Base-by-base conservation (phyloP, 83 land plant genomes). In the Thuja plicata region DNA sequence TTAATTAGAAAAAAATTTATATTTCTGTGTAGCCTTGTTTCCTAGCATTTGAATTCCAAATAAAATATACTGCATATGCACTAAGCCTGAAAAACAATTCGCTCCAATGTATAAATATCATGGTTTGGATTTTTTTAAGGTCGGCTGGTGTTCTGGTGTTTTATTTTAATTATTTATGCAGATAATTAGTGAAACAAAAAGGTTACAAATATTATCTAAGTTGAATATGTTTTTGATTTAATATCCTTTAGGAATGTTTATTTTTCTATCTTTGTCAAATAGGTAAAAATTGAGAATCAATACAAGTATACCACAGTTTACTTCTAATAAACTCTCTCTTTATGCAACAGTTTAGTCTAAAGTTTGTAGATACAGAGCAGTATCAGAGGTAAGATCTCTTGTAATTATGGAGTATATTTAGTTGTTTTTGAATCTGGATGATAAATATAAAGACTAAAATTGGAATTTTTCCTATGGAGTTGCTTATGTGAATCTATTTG, bases 291-390 rank as follows among this genome's bases (percentile, higher is more conserved):
- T 35, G 46, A 80, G 27, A 80, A 80, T 80, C 21, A 80, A 80
- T 80, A 80, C 30, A 17, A 66, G 71, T 6, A 38, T 41, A 24
- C 12, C 83, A 41, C 48, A 40, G 11, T 80, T 41, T 21, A 10
- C 41, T 40, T 80, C 41, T 80, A 80, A 80, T 24, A 40, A 2
- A 80, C 45, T 80, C 41, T 80, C 83, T 80, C 41, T 40, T 27
- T 80, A 41, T 80, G 83, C 60, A 94, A 97, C 97, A 97, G 99
- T 88, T 97, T 55, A 84, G 86, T 80, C 80, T 96, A 93, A 94
- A 94, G 89, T 97, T 97, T 85, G 92, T 97, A 55, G 99, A 98
- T 79, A 98, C 99, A 45, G 97, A 94, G 83, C 95, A 98, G 92
- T 98, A 97, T 78, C 99, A 98, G 88, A 96, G 99, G 99, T 92